phyloP scores from a whole-genome alignment of 768 basidiomycete genomes.

The Dacryopinax primogenitus region DNA sequence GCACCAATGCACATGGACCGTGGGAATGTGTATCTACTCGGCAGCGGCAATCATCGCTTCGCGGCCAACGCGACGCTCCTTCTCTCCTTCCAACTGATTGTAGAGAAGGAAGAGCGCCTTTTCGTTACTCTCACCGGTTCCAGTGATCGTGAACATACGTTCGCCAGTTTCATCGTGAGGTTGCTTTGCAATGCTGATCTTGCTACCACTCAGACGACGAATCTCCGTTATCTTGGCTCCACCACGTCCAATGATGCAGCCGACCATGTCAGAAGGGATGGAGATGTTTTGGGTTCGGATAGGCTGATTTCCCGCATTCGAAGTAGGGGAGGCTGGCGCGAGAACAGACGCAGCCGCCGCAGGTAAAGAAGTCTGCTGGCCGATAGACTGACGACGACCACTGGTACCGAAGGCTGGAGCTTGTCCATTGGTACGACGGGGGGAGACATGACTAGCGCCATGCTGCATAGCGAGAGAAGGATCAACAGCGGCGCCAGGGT shows the following conservation, averaged over 20 bases:
- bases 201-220: constrained; percentile 90
- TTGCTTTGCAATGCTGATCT: constrained; percentile 96
- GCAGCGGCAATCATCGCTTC: constrained; percentile 28
- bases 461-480: constrained; percentile 36
- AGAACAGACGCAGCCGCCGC: constrained; percentile 16
- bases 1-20: neutral
- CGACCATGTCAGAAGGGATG: constrained; percentile 99
- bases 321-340: constrained; percentile 13
- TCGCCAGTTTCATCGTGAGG: constrained; percentile 99
- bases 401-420: neutral
- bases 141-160: constrained; percentile 95
- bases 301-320: constrained; percentile 11
- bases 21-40: neutral
- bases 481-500: constrained; percentile 68
- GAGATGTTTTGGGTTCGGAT: constrained; percentile 98
- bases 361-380: neutral
- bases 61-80: constrained; percentile 79
- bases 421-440: constrained; percentile 59
- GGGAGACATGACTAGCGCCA: constrained; percentile 33
- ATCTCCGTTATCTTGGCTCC: constrained; percentile 99
- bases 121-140: constrained; percentile 91
- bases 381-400: constrained; percentile 8
- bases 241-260: constrained; percentile 77
- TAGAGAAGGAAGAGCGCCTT: constrained; percentile 85
- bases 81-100: constrained; percentile 91